phyloP scores from a whole-genome alignment of 371 early-diverging fungal genomes.

The Mortierella polycephala region DNA sequence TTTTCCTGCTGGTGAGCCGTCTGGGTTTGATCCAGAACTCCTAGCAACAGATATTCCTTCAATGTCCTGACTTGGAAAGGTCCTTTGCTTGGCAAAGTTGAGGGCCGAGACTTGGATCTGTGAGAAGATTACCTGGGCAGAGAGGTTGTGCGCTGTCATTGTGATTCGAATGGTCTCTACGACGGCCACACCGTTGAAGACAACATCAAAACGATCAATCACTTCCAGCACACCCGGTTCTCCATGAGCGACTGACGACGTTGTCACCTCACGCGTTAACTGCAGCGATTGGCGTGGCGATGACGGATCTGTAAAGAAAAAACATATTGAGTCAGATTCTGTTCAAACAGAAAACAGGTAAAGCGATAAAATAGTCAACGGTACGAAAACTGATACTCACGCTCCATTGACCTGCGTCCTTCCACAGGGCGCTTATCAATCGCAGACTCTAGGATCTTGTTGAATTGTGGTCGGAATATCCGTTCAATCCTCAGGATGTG shows the following conservation, averaged over 20 bases:
- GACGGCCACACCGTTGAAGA: slow-evolving; percentile 53
- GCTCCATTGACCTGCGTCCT: slow-evolving; percentile 30
- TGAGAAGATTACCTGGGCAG: slow-evolving; percentile 43
- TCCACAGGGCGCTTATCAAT: slow-evolving; percentile 35
- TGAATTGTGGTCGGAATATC: slow-evolving; percentile 68
- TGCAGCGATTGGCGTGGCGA: slow-evolving; percentile 51
- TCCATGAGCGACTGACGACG: neutral
- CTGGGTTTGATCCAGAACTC: slow-evolving; percentile 49
- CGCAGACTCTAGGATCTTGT: slow-evolving; percentile 52
- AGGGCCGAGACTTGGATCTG: slow-evolving; percentile 52
- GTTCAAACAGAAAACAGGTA: too few relatives aligned
- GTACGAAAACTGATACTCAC: slow-evolving; percentile 7
- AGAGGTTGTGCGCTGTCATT: slow-evolving; percentile 41
- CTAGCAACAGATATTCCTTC: slow-evolving; percentile 42
- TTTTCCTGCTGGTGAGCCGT: slow-evolving; percentile 15
- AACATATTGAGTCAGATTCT: neutral
- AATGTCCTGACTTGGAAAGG: slow-evolving; percentile 33
- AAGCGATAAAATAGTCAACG: neutral
- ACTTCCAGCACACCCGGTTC: slow-evolving; percentile 26
- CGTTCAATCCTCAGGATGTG: slow-evolving; percentile 80
- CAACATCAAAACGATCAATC: slow-evolving; percentile 42
- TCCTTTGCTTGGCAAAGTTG: slow-evolving; percentile 48
- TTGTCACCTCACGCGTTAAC: slow-evolving; percentile 26
- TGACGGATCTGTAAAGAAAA: slow-evolving; percentile 23
- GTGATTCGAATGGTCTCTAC: slow-evolving; percentile 51